These are phyloP conservation scores for Articulospora tetracladia DNA, from an alignment of 495 filamentous ascomycete species.

Conservation along the genomic window DNA sequence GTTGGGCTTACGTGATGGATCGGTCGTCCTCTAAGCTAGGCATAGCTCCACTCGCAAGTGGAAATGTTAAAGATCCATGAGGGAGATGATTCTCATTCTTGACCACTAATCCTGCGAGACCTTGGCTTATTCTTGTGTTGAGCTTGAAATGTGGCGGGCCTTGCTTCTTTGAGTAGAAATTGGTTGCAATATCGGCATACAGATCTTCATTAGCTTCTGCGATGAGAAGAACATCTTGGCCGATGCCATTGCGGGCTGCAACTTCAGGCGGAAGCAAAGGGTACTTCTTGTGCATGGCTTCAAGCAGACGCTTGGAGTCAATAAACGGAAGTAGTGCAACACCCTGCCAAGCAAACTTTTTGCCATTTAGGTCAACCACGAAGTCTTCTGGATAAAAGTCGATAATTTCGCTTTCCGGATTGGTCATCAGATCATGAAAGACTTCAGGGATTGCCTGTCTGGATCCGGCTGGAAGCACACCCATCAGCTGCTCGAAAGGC, in stretches of 20 bases:
- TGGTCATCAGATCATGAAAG: conserved; percentile 85
- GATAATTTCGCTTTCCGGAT: conserved; percentile 82
- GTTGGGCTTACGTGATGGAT: conserved; percentile 64
- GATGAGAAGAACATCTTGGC: conserved; percentile 77
- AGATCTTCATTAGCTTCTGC: conserved; percentile 70
- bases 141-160: conserved; percentile 61
- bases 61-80: conserved; percentile 59
- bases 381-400: conserved; percentile 98
- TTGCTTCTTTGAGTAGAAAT: conserved; percentile 89
- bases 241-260: conserved; percentile 69
- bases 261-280: conserved; percentile 77
- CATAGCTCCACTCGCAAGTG: conserved; percentile 62
- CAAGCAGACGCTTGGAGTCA: conserved; percentile 80
- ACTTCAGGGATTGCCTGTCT: conserved; percentile 84
- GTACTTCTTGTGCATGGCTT: conserved; percentile 79
- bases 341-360: conserved; percentile 98
- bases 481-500: conserved; percentile 98
- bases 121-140: conserved; percentile 68
- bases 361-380: conserved; percentile 88
- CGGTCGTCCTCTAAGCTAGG: conserved; percentile 78
- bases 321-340: conserved; percentile 94
- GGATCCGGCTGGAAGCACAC: conserved; percentile 88
- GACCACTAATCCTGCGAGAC: conserved; percentile 74
- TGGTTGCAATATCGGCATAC: conserved; percentile 73
- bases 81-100: conserved; percentile 80